Evolutionary conservation across 2,329 filamentous ascomycete species (phyloP).

Genomic region (Microsporum ferrugineum): DNA sequence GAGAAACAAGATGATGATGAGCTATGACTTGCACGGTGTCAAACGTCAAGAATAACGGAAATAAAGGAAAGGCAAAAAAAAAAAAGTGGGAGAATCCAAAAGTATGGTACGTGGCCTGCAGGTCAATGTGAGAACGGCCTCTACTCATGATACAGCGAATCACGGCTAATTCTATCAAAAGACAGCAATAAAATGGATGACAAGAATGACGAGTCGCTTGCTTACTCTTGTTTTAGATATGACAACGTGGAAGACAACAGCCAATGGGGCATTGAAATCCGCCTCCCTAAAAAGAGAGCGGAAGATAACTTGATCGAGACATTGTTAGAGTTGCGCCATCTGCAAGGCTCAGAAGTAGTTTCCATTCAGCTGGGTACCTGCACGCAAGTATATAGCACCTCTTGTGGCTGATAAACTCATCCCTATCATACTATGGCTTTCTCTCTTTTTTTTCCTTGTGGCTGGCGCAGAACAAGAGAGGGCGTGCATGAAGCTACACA

Average conservation of each 20-base stretch:
- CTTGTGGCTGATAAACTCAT: neutral
- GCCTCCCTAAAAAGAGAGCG: neutral
- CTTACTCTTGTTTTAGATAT: neutral
- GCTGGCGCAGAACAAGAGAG: neutral
- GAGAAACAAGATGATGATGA: neutral
- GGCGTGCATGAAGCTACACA: neutral
- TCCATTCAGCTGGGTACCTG: neutral
- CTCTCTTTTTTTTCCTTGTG: neutral
- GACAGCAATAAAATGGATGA: neutral
- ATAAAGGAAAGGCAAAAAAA: neutral
- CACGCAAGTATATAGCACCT: neutral
- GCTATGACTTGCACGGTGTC: neutral
- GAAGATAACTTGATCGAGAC: neutral
- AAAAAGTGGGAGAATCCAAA: neutral
- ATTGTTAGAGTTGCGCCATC: neutral
- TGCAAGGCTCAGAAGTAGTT: constrained; percentile 1
- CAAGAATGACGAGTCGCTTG: neutral
- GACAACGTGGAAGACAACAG: neutral
- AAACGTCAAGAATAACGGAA: neutral
- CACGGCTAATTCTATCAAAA: no score
- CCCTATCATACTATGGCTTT: neutral
- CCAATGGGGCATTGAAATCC: neutral
- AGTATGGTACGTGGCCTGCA: no score
- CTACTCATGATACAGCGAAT: neutral
- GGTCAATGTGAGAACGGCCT: no score